Evolutionary conservation across 2,329 filamentous ascomycete species (phyloP).

Genomic region (Colletotrichum tropicicola): DNA sequence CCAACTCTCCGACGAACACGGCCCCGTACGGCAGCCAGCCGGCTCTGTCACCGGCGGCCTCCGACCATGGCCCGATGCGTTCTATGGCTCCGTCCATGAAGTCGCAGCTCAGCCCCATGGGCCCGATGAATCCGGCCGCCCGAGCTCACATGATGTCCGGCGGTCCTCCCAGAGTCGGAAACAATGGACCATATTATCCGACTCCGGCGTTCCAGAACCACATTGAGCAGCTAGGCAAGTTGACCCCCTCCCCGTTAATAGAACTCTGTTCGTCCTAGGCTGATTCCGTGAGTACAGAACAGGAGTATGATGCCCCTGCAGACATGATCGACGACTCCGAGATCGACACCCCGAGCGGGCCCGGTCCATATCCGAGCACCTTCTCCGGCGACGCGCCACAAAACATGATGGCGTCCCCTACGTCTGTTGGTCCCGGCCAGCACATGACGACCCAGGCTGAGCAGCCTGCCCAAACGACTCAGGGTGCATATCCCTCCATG

Average conservation of each 20-base stretch:
- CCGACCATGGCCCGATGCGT: slow-evolving; percentile 58
- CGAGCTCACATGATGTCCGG: slow-evolving; percentile 44
- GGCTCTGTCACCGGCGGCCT: slow-evolving; percentile 53
- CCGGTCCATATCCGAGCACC: slow-evolving; percentile 70
- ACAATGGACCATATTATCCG: slow-evolving; percentile 74
- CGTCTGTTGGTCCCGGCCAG: slow-evolving; percentile 44
- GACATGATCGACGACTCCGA: slow-evolving; percentile 89
- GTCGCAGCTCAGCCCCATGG: slow-evolving; percentile 45
- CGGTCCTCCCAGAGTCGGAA: slow-evolving; percentile 46
- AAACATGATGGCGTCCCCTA: slow-evolving; percentile 49
- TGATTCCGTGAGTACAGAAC: slow-evolving; percentile 80
- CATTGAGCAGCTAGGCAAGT: slow-evolving; percentile 94
- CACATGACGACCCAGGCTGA: slow-evolving; percentile 48
- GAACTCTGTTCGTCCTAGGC: slow-evolving; percentile 73
- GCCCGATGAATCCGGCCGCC: slow-evolving; percentile 38
- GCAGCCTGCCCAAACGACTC: slow-evolving; percentile 35
- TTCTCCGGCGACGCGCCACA: slow-evolving; percentile 59
- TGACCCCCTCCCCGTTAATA: slow-evolving; percentile 57
- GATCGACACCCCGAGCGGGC: slow-evolving; percentile 71
- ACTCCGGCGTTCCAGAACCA: slow-evolving; percentile 89
- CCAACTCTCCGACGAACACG: slow-evolving; percentile 63
- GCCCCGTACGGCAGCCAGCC: slow-evolving; percentile 51
- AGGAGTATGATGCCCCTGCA: slow-evolving; percentile 93
- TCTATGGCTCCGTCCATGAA: slow-evolving; percentile 50
- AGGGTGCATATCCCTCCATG: slow-evolving; percentile 68